Conservation (phyloP, 306 rosid species). For the Pyrus pyrifolia region DNA sequence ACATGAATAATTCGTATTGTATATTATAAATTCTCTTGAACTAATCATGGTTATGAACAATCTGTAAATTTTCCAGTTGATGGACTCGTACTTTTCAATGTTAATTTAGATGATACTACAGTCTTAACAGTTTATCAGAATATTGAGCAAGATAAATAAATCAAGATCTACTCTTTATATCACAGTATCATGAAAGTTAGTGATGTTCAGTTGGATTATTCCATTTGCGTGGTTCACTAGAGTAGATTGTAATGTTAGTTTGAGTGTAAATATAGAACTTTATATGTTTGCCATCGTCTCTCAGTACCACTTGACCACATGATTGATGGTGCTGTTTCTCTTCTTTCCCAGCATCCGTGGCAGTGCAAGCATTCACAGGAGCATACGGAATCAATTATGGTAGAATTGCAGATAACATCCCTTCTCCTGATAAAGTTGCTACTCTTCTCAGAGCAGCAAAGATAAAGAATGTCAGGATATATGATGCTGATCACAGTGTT, state of each 20-base stretch:
- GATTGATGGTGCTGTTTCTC: slow-evolving; percentile 20
- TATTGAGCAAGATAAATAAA: not conserved
- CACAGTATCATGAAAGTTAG: not conserved
- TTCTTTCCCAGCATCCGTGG: slow-evolving; percentile 34
- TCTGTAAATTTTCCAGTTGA: not conserved
- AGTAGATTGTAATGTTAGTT: not conserved
- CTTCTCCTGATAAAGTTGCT: slow-evolving; percentile 82
- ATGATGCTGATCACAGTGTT: slow-evolving; percentile 82
- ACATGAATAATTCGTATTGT: not conserved
- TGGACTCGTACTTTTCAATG: not conserved
- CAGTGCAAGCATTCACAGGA: slow-evolving; percentile 76
- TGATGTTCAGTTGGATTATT: not conserved
- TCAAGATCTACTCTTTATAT: not conserved
- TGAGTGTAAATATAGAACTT: not conserved
- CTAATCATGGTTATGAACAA: not conserved
- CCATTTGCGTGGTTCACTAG: not conserved
- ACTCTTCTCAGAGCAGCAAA: slow-evolving; percentile 80
- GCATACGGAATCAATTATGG: slow-evolving; percentile 94
- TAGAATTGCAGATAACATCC: slow-evolving; percentile 80
- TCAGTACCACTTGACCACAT: not conserved
- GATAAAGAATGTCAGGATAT: slow-evolving; percentile 77
- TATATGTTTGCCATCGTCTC: not conserved
- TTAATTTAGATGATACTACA: not conserved
- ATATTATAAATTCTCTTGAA: not conserved
- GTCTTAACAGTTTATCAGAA: not conserved